Evolutionary conservation across 495 filamentous ascomycete genomes (phyloP).

Genomic region (Hypomontagnella monticulosa): DNA sequence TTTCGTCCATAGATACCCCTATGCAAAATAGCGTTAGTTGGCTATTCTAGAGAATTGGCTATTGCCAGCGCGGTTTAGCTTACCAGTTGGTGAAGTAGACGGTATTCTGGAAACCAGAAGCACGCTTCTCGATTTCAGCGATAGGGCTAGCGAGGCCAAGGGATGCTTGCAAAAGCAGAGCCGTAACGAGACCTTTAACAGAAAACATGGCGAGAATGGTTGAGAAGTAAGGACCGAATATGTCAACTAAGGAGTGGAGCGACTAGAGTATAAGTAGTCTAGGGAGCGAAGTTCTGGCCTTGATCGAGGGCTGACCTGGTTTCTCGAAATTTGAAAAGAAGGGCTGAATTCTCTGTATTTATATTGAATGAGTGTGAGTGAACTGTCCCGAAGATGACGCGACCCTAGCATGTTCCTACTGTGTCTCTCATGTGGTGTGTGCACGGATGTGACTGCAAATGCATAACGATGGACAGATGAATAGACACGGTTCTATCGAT

Average conservation of each 20-base stretch:
- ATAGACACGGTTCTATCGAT: constrained; percentile 10
- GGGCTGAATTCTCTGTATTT: constrained; percentile 1
- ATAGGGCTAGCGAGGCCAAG: constrained; percentile 37
- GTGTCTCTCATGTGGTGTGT: constrained; percentile 39
- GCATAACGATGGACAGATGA: constrained; percentile 4
- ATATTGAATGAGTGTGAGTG: not conserved
- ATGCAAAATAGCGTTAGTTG: constrained; percentile 17
- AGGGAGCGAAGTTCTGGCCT: constrained; percentile 27
- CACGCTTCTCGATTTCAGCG: constrained; percentile 28
- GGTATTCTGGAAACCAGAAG: constrained; percentile 51
- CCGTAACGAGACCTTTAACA: constrained; percentile 29
- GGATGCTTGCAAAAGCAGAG: constrained; percentile 43
- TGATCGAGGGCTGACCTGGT: constrained; percentile 26
- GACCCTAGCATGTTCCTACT: constrained; percentile 7
- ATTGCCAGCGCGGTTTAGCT: constrained; percentile 2
- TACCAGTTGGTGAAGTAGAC: constrained; percentile 63
- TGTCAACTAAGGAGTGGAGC: constrained; percentile 8
- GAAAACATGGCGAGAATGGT: constrained; percentile 40
- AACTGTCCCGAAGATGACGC: not conserved
- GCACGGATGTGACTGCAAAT: constrained; percentile 27
- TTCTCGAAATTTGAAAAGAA: constrained; percentile 3
- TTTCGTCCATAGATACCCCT: constrained; percentile 88
- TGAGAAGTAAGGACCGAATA: constrained; percentile 10
- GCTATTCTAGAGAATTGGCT: not conserved
- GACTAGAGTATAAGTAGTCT: constrained; percentile 17